phyloP scores from a whole-genome alignment of 2,329 filamentous ascomycete species.

The Ambrosiella beaveri region DNA sequence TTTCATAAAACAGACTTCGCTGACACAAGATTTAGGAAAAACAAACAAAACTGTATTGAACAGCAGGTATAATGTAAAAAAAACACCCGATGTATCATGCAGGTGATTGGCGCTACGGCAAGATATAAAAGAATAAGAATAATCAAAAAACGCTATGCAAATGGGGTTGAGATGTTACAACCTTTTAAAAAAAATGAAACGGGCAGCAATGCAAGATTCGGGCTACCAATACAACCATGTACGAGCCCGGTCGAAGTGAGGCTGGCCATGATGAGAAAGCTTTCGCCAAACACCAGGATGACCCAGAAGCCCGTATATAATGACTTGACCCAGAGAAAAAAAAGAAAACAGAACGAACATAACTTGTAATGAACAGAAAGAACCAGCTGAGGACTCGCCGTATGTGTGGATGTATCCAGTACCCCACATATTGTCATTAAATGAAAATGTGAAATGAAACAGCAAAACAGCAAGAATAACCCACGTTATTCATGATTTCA shows the following conservation, averaged over 20 bases:
- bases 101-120: background rate
- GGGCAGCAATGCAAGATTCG: background rate
- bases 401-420: constrained; percentile 2
- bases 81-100: background rate
- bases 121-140: background rate
- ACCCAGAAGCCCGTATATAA: background rate
- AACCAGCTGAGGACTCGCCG: background rate
- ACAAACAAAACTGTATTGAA: background rate
- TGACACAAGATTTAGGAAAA: background rate
- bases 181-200: background rate
- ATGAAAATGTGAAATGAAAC: constrained; percentile 5
- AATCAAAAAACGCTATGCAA: constrained; percentile 8
- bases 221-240: background rate
- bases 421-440: constrained; percentile 6
- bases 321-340: background rate
- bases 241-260: background rate
- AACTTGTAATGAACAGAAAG: background rate
- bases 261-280: background rate
- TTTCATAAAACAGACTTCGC: background rate
- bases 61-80: background rate
- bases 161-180: background rate
- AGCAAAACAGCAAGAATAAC: constrained; percentile 1
- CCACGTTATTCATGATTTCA: background rate
- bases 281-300: background rate
- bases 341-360: background rate